These are phyloP conservation scores for Metarhizium sp. DNA, from an alignment of 2,329 filamentous ascomycete species.

Conservation along the genomic window DNA sequence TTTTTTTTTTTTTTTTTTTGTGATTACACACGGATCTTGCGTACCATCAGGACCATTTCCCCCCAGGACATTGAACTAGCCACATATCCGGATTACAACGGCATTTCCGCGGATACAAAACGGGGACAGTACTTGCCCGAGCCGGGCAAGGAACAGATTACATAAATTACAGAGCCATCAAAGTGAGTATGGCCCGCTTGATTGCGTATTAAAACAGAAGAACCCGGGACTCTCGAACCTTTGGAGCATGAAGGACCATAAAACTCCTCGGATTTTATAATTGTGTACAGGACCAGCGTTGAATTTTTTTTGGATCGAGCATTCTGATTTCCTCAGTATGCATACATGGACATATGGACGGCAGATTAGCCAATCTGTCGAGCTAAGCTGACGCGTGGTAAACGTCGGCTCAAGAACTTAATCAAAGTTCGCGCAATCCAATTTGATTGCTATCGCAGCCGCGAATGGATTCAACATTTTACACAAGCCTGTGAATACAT, in stretches of 20 bases:
- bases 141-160: slow-evolving; percentile 6
- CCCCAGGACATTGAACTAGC: neutral
- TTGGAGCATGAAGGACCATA: neutral
- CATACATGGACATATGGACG: neutral
- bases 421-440: slow-evolving; percentile 11
- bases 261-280: neutral
- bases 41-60: neutral
- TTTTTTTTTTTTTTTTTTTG: slow-evolving; percentile 6
- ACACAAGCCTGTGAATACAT: neutral
- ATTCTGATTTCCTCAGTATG: slow-evolving; percentile 1
- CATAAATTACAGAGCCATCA: neutral
- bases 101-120: neutral
- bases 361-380: neutral
- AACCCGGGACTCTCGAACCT: neutral
- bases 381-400: slow-evolving; percentile 6
- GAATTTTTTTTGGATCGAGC: neutral
- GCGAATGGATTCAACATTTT: slow-evolving; percentile 5
- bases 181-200: slow-evolving; percentile 5
- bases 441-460: slow-evolving; percentile 15
- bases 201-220: neutral
- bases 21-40: neutral
- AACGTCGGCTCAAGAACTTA: slow-evolving; percentile 6
- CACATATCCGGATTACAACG: neutral
- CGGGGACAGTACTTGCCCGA: slow-evolving; percentile 9
- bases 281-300: neutral